Conservation (phyloP, 495 filamentous ascomycete species). For the Penicillium bovifimosum region DNA sequence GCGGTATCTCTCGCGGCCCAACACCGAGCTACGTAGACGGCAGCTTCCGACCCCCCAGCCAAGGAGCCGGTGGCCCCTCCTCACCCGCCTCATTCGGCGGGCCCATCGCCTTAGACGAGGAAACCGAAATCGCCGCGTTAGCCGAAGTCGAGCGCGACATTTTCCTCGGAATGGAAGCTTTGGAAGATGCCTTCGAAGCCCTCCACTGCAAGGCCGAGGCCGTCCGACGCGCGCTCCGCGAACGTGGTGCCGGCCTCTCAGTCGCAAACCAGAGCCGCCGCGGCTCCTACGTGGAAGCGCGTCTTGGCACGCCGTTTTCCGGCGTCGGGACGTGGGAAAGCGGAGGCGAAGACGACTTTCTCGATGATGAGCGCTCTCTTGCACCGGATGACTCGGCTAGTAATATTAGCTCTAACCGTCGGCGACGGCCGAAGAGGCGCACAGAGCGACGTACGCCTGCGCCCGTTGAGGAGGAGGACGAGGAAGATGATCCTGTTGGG, state of each 20-base stretch:
- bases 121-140: conserved; percentile 82
- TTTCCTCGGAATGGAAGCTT: conserved; percentile 84
- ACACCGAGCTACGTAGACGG: conserved; percentile 37
- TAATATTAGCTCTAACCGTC: conserved; percentile 74
- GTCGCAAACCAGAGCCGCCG: conserved; percentile 71
- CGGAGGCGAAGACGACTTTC: conserved; percentile 57
- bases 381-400: conserved; percentile 71
- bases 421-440: conserved; percentile 62
- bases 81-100: conserved; percentile 46
- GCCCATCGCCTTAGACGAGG: conserved; percentile 85
- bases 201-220: conserved; percentile 79
- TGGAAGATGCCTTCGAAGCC: conserved; percentile 93
- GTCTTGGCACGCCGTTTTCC: conserved; percentile 54
- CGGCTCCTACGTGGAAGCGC: conserved; percentile 46
- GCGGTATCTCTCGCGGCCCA: conserved; percentile 35
- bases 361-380: conserved; percentile 61
- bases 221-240: conserved; percentile 72
- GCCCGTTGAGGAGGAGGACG: conserved; percentile 78
- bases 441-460: conserved; percentile 76
- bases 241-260: conserved; percentile 71
- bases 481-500: conserved; percentile 39
- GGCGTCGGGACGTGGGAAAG: conserved; percentile 33
- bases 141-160: conserved; percentile 93
- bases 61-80: conserved; percentile 28
- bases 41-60: conserved; percentile 35